Conservation (phyloP, 2,329 filamentous ascomycete genomes). For the Pestalotiopsis sp. region DNA sequence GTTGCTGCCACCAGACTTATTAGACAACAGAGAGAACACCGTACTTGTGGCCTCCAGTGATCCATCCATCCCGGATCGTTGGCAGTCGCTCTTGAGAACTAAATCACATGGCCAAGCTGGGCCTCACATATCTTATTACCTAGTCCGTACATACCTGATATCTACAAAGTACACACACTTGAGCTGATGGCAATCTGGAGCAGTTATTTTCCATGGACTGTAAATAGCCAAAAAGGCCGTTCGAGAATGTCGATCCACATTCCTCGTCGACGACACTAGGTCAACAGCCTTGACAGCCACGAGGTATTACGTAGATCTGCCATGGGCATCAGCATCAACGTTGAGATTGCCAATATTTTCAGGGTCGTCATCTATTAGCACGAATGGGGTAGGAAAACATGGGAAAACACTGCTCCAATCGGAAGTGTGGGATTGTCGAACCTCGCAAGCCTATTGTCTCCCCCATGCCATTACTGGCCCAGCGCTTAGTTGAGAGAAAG, state of each 20-base stretch:
- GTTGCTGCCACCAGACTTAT: neutral
- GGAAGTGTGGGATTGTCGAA: constrained; percentile 1
- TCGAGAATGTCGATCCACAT: neutral
- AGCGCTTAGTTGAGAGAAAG: neutral
- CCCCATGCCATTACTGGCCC: constrained; percentile 2
- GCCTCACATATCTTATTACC: no score
- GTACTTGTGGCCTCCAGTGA: neutral
- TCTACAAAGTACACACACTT: no score
- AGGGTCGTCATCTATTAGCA: constrained; percentile 1
- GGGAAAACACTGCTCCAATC: neutral
- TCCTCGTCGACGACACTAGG: neutral
- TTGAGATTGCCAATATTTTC: constrained; percentile 2
- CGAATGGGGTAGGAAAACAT: constrained; percentile 4
- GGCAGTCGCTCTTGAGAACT: no score
- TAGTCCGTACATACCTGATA: no score
- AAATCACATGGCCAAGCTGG: no score
- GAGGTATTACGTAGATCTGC: neutral
- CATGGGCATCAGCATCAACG: constrained; percentile 1
- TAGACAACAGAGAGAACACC: neutral
- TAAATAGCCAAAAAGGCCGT: neutral
- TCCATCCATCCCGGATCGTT: neutral
- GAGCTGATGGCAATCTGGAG: neutral
- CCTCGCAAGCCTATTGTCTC: neutral
- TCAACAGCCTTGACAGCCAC: neutral
- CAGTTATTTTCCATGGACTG: neutral